Evolutionary conservation across 2,329 filamentous ascomycete species (phyloP).

Genomic region (Samsoniella hepiali): DNA sequence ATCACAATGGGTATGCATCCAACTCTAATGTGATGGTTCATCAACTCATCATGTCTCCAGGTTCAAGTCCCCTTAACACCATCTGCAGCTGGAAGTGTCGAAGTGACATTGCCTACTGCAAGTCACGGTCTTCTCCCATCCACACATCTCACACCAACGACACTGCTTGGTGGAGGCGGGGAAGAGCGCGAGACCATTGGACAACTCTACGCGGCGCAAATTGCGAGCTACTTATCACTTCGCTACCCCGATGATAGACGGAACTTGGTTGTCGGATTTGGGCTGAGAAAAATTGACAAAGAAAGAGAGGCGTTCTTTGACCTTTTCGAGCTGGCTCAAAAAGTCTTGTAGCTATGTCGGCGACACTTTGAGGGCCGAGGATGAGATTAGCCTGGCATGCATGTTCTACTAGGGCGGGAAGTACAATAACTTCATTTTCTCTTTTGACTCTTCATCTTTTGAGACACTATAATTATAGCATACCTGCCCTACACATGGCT

Average conservation of each 20-base stretch:
- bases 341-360: slow-evolving; percentile 43
- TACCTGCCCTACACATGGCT: too few relatives aligned
- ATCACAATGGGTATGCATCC: slow-evolving; percentile 76
- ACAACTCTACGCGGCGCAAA: slow-evolving; percentile 84
- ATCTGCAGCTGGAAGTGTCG: slow-evolving; percentile 60
- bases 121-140: slow-evolving; percentile 63
- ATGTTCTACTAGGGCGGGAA: too few relatives aligned
- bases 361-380: not conserved
- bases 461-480: too few relatives aligned
- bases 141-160: slow-evolving; percentile 79
- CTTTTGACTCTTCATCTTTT: too few relatives aligned
- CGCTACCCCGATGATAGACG: slow-evolving; percentile 63
- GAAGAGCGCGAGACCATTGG: slow-evolving; percentile 77
- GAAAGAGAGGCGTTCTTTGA: slow-evolving; percentile 61
- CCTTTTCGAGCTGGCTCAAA: slow-evolving; percentile 59
- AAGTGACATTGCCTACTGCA: slow-evolving; percentile 53
- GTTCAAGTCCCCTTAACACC: slow-evolving; percentile 76
- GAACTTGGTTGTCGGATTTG: slow-evolving; percentile 60
- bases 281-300: slow-evolving; percentile 49
- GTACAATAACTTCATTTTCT: too few relatives aligned
- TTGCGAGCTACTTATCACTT: slow-evolving; percentile 74
- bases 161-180: slow-evolving; percentile 78
- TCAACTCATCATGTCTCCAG: slow-evolving; percentile 37
- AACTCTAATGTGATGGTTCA: slow-evolving; percentile 17
- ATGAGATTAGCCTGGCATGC: too few relatives aligned